Evolutionary conservation across 129 eudicot species (phyloP).

Genomic region (Artemisia tridentata): DNA sequence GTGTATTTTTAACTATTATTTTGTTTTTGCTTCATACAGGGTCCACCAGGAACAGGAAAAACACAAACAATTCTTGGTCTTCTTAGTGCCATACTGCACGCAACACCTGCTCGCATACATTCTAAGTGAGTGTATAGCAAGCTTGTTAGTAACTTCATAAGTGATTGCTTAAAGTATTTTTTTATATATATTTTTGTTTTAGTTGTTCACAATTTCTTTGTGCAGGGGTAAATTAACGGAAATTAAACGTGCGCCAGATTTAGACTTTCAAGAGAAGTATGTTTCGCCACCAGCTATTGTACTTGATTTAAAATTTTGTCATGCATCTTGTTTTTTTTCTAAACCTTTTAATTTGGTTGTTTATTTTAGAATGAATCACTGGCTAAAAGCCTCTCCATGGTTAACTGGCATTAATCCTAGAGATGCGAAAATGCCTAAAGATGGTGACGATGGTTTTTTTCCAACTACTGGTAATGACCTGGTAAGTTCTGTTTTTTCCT

Average conservation of each 20-base stretch:
- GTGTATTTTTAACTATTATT: constrained; percentile 15
- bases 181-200: constrained; percentile 6
- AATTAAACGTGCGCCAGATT: constrained; percentile 73
- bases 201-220: constrained; percentile 19
- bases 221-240: constrained; percentile 63
- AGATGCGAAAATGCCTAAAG: constrained; percentile 79
- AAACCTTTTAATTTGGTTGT: background rate
- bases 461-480: constrained; percentile 92
- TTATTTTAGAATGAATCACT: constrained; percentile 62
- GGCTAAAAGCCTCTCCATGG: constrained; percentile 96
- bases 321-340: constrained; percentile 18
- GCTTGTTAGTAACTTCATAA: constrained; percentile 3
- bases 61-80: constrained; percentile 98
- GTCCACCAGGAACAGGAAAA: constrained; percentile 99
- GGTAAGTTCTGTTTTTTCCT: constrained; percentile 39
- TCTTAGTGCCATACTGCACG: constrained; percentile 91
- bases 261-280: constrained; percentile 65
- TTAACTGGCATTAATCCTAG: constrained; percentile 71
- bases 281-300: constrained; percentile 7
- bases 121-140: constrained; percentile 51
- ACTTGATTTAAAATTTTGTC: background rate
- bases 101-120: constrained; percentile 84
- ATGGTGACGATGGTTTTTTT: constrained; percentile 94
- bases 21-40: constrained; percentile 41
- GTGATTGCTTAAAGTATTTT: background rate